Conservation (phyloP, 2,329 filamentous ascomycete species). For the Aspergillus chevalieri region DNA sequence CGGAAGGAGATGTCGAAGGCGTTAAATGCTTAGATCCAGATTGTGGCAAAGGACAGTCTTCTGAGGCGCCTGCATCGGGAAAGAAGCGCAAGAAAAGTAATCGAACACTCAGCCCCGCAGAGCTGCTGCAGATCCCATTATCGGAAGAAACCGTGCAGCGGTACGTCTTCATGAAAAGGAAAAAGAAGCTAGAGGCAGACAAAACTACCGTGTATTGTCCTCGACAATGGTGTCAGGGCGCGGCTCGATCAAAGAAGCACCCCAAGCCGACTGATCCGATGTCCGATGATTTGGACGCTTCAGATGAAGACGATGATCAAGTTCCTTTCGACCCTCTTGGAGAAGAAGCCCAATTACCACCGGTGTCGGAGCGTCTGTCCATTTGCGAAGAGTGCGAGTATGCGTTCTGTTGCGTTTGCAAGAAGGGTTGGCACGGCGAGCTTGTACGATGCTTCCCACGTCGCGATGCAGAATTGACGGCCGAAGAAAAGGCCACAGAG, state of each 20-base stretch:
- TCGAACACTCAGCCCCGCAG: conserved; percentile 69
- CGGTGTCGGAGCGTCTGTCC: conserved; percentile 61
- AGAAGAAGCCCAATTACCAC: conserved; percentile 37
- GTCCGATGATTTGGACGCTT: conserved; percentile 43
- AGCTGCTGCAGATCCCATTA: conserved; percentile 72
- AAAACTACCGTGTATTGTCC: conserved; percentile 91
- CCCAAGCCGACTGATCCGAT: conserved; percentile 64
- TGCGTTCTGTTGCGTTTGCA: conserved; percentile 76
- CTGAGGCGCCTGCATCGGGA: conserved; percentile 9
- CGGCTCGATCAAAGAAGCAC: conserved; percentile 69
- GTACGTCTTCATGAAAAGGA: conserved; percentile 85
- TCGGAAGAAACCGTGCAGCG: conserved; percentile 68
- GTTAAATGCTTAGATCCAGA: conserved; percentile 75
- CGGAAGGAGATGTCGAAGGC: conserved; percentile 70
- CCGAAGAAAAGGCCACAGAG: conserved; percentile 78
- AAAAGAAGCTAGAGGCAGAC: conserved; percentile 85
- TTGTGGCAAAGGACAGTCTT: conserved; percentile 62
- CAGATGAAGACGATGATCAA: conserved; percentile 48
- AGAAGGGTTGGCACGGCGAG: conserved; percentile 88
- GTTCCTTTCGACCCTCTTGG: conserved; percentile 40
- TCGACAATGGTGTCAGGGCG: conserved; percentile 83
- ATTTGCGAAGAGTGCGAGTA: conserved; percentile 86
- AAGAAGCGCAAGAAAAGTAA: conserved; percentile 56
- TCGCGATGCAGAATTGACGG: conserved; percentile 62
- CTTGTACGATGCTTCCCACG: conserved; percentile 65